These are phyloP conservation scores for Lasiodiplodia sp. DNA, from an alignment of 2,329 filamentous ascomycete genomes.

Conservation along the genomic window DNA sequence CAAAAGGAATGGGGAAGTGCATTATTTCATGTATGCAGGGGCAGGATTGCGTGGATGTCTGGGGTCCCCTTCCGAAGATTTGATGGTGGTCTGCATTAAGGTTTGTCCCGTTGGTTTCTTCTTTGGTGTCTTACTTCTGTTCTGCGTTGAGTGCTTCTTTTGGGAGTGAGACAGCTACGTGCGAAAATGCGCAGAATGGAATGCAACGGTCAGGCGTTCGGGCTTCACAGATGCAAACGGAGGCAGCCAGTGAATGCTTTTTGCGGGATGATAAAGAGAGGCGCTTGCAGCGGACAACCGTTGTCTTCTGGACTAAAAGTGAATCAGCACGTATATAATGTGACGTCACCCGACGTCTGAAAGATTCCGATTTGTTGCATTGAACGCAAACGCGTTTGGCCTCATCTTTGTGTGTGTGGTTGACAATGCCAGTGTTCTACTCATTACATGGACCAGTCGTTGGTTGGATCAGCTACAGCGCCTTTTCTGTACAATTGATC, in stretches of 20 bases:
- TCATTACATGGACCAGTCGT: background rate
- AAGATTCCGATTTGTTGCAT: background rate
- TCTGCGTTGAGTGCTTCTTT: too few relatives aligned
- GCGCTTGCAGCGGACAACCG: background rate
- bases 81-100: too few relatives aligned
- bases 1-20: too few relatives aligned
- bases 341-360: background rate
- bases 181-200: too few relatives aligned
- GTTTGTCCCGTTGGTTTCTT: too few relatives aligned
- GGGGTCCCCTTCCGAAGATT: too few relatives aligned
- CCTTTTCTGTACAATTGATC: background rate
- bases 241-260: background rate
- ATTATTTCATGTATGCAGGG: too few relatives aligned
- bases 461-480: background rate
- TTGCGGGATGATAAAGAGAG: background rate
- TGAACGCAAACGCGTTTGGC: background rate
- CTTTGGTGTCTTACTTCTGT: too few relatives aligned
- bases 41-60: too few relatives aligned
- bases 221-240: too few relatives aligned
- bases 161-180: too few relatives aligned
- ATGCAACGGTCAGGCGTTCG: too few relatives aligned
- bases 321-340: background rate
- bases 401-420: background rate
- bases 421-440: background rate
- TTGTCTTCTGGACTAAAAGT: background rate